Evolutionary conservation across 371 early-diverging fungal genomes (phyloP), one percentile per base, ranked within the genome.

Genomic region (Mucor mucedo): DNA sequence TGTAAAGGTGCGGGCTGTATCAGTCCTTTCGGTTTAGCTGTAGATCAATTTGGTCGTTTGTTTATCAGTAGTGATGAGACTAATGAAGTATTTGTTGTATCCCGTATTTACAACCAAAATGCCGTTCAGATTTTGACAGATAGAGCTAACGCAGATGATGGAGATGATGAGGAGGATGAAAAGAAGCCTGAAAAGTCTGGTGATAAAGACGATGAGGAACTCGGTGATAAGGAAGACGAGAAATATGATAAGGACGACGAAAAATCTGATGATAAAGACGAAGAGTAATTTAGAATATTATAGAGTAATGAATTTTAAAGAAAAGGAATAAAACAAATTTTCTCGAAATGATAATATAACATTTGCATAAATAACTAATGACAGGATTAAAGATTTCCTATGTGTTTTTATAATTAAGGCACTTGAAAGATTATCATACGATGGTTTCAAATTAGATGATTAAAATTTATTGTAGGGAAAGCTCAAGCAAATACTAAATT

Each of bases 21-120:
- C 44, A 40, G 72, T 32, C 78, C 82, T 28, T 56, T 44, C 21
- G 75, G 79, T 14, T 42, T 81, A 14, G 72, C 73, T 7, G 55
- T 73, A 7, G 82, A 81, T 56, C 45, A 42, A 4, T 76, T 53
- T 55, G 82, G 82, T 39, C 75, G 82, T 2, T 45, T 81, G 16
- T 44, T 75, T 11, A 52, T 77, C 29, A 68, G 66, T n/a, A 81
- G 82, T 47, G 77, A 78, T 29, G 62, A 66, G 16, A 73, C 79
- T 8, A 75, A 78, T 49, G 82, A 81, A 54, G 67, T 81, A 4
- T 70, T 75, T 29, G 44, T 78, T 9, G 55, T 81, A 7, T 62
- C 59, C n/a, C 71, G 82, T 29, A 54, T 67, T 16, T 81, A 71
- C 27, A 73, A 70, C 42, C 58, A 66, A 52, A 29, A 61, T 0